A percentile compares a stretch with the other conserved stretches of the same genome.
Conservation (phyloP, 2,329 filamentous ascomycete genomes). For the Blumeriella jaapii region DNA sequence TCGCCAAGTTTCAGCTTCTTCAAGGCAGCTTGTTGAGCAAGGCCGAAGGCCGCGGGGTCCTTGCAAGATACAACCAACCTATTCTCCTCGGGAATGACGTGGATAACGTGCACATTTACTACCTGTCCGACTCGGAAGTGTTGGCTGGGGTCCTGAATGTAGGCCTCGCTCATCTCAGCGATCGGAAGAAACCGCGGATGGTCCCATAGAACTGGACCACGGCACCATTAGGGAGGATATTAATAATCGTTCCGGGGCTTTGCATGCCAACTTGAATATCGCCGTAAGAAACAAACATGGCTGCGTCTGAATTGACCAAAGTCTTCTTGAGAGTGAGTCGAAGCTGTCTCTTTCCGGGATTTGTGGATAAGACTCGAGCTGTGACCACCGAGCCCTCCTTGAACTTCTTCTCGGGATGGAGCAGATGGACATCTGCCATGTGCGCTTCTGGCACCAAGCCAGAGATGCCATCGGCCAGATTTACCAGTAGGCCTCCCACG, state of each 20-base stretch:
- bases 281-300: constrained; percentile 69
- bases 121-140: constrained; percentile 89
- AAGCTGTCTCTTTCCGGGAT: constrained; percentile 64
- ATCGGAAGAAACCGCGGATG: constrained; percentile 82
- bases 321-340: constrained; percentile 91
- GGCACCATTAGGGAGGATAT: constrained; percentile 66
- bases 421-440: constrained; percentile 74
- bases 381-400: constrained; percentile 76
- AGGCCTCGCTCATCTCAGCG: constrained; percentile 96
- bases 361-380: constrained; percentile 71
- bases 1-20: constrained; percentile 62
- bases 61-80: constrained; percentile 88
- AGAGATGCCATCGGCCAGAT: constrained; percentile 73
- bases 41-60: constrained; percentile 65
- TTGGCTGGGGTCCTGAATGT: constrained; percentile 76
- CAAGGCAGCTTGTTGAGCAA: constrained; percentile 65
- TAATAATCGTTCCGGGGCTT: constrained; percentile 77
- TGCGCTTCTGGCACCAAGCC: constrained; percentile 86
- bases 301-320: constrained; percentile 75
- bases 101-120: constrained; percentile 78
- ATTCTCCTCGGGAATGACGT: constrained; percentile 57
- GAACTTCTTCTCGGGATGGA: constrained; percentile 95
- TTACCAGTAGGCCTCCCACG: constrained; percentile 69
- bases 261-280: constrained; percentile 64
- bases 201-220: constrained; percentile 85